Evolutionary conservation across 2,329 filamentous ascomycete species (phyloP).

Genomic region (Tothia fuscella): DNA sequence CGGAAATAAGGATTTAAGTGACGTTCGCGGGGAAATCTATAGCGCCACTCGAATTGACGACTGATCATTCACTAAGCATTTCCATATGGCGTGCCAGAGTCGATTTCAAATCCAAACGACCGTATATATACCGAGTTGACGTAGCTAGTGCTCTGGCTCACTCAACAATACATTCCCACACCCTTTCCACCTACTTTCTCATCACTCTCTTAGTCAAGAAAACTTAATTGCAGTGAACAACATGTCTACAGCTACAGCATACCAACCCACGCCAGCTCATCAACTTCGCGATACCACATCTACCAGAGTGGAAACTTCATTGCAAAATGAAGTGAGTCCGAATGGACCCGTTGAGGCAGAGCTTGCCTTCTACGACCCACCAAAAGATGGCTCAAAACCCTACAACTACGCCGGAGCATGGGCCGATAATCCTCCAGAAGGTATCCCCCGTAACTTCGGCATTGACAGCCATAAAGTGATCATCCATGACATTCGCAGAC

Average conservation of each 20-base stretch:
- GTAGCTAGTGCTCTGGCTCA: not conserved
- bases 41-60: not conserved
- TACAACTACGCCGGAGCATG: slow-evolving; percentile 48
- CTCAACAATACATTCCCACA: not conserved
- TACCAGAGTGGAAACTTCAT: not conserved
- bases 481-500: slow-evolving; percentile 63
- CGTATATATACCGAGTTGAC: not conserved
- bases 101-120: not conserved
- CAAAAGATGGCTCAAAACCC: slow-evolving; percentile 46
- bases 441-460: slow-evolving; percentile 53
- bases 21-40: slow-evolving; percentile 5
- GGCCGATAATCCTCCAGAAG: slow-evolving; percentile 44
- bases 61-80: not conserved
- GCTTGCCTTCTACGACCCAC: slow-evolving; percentile 55
- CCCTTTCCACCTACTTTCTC: slow-evolving; percentile 3
- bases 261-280: slow-evolving; percentile 28
- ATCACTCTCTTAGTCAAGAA: too few relatives aligned
- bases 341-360: slow-evolving; percentile 49
- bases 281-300: slow-evolving; percentile 19
- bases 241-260: not conserved
- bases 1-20: slow-evolving; percentile 1
- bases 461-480: slow-evolving; percentile 38
- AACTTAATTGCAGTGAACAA: too few relatives aligned
- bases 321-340: slow-evolving; percentile 29
- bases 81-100: not conserved